A percentile compares a stretch with the other conserved stretches of the same genome.
Evolutionary conservation across 2,329 filamentous ascomycete genomes (phyloP).

Genomic region (Microdochium trichocladiopsis): DNA sequence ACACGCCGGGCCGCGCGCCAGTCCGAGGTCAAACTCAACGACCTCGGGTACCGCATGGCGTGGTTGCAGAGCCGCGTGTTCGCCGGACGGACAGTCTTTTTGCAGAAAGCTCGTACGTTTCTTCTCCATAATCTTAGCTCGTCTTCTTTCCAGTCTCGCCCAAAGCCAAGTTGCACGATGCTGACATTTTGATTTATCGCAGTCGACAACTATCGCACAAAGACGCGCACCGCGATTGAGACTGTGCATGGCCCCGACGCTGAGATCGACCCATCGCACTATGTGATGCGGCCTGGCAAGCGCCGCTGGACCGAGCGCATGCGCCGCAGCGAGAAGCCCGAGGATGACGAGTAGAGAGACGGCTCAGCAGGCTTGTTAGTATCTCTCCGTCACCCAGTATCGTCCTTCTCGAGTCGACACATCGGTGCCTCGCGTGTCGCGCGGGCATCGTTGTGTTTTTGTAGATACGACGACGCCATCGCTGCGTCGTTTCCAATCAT

Average conservation of each 20-base stretch:
- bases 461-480: too few relatives aligned
- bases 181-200: slow-evolving; percentile 5
- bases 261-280: slow-evolving; percentile 69
- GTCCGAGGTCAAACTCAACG: slow-evolving; percentile 87
- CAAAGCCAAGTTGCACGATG: background rate
- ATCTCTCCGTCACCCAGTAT: too few relatives aligned
- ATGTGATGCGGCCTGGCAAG: slow-evolving; percentile 84
- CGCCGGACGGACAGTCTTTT: slow-evolving; percentile 75
- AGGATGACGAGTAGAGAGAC: slow-evolving; percentile 15
- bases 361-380: too few relatives aligned
- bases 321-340: slow-evolving; percentile 27
- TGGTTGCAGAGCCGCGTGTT: slow-evolving; percentile 95
- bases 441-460: too few relatives aligned
- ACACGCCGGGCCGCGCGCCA: slow-evolving; percentile 62
- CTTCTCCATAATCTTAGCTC: background rate
- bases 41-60: slow-evolving; percentile 89
- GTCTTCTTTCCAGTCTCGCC: too few relatives aligned
- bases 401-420: too few relatives aligned
- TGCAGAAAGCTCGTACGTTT: slow-evolving; percentile 82
- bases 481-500: too few relatives aligned
- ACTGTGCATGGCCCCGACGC: slow-evolving; percentile 65
- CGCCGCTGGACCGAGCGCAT: slow-evolving; percentile 61
- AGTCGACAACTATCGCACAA: slow-evolving; percentile 85
- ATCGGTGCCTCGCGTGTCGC: too few relatives aligned
- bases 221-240: slow-evolving; percentile 78